phyloP scores from a whole-genome alignment of 192 early-diverging fungal species.

The Coemansia sp. region DNA sequence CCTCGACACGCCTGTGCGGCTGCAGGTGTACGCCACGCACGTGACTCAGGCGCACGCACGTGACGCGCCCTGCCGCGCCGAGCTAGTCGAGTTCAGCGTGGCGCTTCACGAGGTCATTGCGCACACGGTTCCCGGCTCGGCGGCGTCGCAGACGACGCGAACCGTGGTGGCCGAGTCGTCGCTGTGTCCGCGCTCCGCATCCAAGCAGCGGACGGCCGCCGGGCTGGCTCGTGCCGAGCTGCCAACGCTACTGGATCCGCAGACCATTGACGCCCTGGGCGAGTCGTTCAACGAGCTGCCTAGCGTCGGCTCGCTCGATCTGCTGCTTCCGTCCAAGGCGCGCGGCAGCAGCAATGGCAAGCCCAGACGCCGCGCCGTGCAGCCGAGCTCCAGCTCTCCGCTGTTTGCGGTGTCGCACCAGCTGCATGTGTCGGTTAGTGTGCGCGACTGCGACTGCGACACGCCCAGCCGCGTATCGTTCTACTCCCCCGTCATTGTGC shows the following conservation, averaged over 20 bases:
- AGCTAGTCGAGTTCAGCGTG: slow-evolving; percentile 24
- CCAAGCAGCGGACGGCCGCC: neutral
- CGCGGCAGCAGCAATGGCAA: neutral
- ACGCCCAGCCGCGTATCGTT: slow-evolving; percentile 17
- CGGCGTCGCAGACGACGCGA: slow-evolving; percentile 12
- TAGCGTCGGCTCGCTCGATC: slow-evolving; percentile 13
- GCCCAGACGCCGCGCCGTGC: slow-evolving; percentile 5
- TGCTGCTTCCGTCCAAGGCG: slow-evolving; percentile 11
- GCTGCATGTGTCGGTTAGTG: slow-evolving; percentile 19
- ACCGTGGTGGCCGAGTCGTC: slow-evolving; percentile 18
- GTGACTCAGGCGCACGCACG: neutral
- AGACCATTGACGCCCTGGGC: slow-evolving; percentile 36
- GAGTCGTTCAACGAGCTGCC: slow-evolving; percentile 40
- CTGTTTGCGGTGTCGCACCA: slow-evolving; percentile 40
- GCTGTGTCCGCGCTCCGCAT: slow-evolving; percentile 14
- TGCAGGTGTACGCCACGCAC: slow-evolving; percentile 31
- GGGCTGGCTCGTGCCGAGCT: neutral
- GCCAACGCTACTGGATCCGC: slow-evolving; percentile 21
- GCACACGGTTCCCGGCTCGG: slow-evolving; percentile 22
- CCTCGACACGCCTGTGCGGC: slow-evolving; percentile 11
- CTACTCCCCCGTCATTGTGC: slow-evolving; percentile 24
- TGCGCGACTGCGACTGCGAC: slow-evolving; percentile 18
- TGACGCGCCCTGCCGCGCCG: neutral
- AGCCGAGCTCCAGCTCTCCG: slow-evolving; percentile 31
- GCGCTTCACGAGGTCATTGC: slow-evolving; percentile 25